Evolutionary conservation across 2,329 filamentous ascomycete species (phyloP).

Genomic region (Aureobasidium sp.): DNA sequence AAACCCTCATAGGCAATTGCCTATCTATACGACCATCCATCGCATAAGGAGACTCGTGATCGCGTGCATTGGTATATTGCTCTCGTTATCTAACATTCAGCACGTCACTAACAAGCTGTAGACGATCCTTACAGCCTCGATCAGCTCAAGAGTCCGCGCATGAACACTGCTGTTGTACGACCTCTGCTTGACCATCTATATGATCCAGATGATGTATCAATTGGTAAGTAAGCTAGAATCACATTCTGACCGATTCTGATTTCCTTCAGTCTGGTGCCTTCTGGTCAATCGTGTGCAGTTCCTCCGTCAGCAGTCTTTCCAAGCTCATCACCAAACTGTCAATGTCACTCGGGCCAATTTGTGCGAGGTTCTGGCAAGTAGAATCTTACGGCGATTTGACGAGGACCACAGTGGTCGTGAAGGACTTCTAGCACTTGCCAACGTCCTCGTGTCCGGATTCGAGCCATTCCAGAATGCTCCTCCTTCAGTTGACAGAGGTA

Average conservation of each 20-base stretch:
- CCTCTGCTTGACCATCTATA: conserved; percentile 80
- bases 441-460: conserved; percentile 76
- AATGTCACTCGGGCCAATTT: conserved; percentile 69
- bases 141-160: conserved; percentile 71
- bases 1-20: conserved; percentile 56
- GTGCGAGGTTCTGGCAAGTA: conserved; percentile 72
- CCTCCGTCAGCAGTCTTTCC: conserved; percentile 66
- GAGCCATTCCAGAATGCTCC: conserved; percentile 82
- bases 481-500: conserved; percentile 54
- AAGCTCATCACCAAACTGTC: conserved; percentile 73
- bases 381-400: conserved; percentile 69
- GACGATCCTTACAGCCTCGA: conserved; percentile 63
- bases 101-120: conserved; percentile 22
- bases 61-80: conserved; percentile 37
- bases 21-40: conserved; percentile 73
- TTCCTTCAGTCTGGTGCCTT: conserved; percentile 63
- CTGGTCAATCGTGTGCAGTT: conserved; percentile 78
- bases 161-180: conserved; percentile 73
- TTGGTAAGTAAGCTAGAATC: conserved; percentile 43
- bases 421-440: conserved; percentile 66
- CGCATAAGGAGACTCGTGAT: conserved; percentile 41
- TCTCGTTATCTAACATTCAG: neutral
- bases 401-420: conserved; percentile 67
- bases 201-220: conserved; percentile 69
- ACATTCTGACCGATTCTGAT: neutral